phyloP scores from a whole-genome alignment of 495 filamentous ascomycete genomes.

The Filosporella fistucella region DNA sequence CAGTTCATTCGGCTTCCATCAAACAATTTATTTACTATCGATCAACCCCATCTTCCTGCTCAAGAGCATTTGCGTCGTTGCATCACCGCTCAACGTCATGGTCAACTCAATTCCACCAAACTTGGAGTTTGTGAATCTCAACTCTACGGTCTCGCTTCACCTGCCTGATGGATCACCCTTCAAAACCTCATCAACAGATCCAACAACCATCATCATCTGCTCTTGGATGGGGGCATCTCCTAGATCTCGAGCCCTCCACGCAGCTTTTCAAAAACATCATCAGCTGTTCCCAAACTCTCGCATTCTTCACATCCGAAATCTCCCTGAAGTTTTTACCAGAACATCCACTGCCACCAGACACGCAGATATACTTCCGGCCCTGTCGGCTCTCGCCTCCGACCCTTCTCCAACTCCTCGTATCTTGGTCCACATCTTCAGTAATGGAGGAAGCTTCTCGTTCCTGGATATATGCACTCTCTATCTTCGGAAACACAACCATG shows the following conservation, averaged over 20 bases:
- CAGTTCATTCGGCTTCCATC: no score
- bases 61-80: no score
- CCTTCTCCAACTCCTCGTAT: background rate
- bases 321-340: constrained; percentile 1
- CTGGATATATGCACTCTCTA: background rate
- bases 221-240: constrained; percentile 8
- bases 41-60: no score
- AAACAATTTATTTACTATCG: no score
- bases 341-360: background rate
- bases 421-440: constrained; percentile 7
- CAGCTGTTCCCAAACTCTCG: background rate
- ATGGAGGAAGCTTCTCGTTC: constrained; percentile 2
- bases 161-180: background rate
- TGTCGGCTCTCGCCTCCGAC: constrained; percentile 1
- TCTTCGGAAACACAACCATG: background rate
- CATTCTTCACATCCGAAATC: background rate
- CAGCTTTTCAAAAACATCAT: background rate
- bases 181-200: background rate
- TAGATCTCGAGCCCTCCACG: background rate
- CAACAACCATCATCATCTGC: constrained; percentile 13
- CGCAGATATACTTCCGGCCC: background rate
- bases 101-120: no score
- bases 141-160: constrained; percentile 4
- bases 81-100: no score
- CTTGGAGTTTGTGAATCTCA: constrained; percentile 10